Percentiles rank a stretch among this genome's conserved stretches.
These are phyloP conservation scores for Sporothrix humicola DNA, from an alignment of 2,329 filamentous ascomycete genomes.

Conservation along the genomic window DNA sequence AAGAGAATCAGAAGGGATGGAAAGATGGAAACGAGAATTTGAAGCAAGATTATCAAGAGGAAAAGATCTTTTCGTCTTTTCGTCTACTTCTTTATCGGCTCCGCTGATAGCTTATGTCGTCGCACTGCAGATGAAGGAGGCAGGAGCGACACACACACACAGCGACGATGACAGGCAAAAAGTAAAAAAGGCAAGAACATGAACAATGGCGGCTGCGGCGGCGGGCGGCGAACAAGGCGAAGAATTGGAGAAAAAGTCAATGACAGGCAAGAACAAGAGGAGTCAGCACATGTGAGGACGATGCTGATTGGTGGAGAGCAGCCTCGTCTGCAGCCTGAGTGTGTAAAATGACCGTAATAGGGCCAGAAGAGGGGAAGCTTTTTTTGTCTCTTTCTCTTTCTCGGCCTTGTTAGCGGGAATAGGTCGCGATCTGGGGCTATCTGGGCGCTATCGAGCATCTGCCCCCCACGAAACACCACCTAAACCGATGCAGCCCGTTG, in stretches of 20 bases:
- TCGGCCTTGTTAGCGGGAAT: slow-evolving; percentile 7
- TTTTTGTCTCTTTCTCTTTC: too few relatives aligned
- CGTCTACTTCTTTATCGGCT: slow-evolving; percentile 3
- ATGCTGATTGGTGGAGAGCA: slow-evolving; percentile 1
- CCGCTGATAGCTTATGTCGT: slow-evolving; percentile 25
- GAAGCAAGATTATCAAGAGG: background rate
- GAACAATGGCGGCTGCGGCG: slow-evolving; percentile 14
- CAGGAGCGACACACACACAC: background rate
- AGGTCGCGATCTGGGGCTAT: slow-evolving; percentile 14
- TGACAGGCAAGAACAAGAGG: background rate
- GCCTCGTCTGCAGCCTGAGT: background rate
- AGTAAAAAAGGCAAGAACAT: background rate
- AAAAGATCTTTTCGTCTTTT: too few relatives aligned
- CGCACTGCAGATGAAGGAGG: slow-evolving; percentile 2
- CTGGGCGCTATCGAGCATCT: too few relatives aligned
- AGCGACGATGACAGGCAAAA: background rate
- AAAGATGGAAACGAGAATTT: background rate
- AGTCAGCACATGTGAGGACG: slow-evolving; percentile 4
- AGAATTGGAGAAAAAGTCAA: too few relatives aligned
- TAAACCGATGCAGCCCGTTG: slow-evolving; percentile 14
- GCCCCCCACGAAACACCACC: slow-evolving; percentile 7
- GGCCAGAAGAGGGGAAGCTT: background rate
- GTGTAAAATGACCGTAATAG: background rate
- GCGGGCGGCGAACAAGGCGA: slow-evolving; percentile 1
- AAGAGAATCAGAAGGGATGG: background rate